Conservation (phyloP, 2,329 filamentous ascomycete genomes). For the Claviceps sp. region DNA sequence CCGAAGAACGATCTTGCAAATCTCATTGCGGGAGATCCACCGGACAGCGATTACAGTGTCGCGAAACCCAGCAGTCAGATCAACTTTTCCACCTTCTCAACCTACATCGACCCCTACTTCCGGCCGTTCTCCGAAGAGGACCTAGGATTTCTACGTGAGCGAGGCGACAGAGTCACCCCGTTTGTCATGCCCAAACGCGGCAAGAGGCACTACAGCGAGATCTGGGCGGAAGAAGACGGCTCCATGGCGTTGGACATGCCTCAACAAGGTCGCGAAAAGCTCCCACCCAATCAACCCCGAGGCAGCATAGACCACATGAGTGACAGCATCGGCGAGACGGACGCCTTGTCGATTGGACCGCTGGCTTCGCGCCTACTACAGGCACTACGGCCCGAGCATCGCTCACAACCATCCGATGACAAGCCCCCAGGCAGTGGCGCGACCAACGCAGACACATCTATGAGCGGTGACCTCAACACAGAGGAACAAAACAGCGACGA, state of each 20-base stretch:
- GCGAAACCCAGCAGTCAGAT: conserved; percentile 91
- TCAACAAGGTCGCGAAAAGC: conserved; percentile 46
- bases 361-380: conserved; percentile 71
- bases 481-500: conserved; percentile 22
- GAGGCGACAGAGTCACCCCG: conserved; percentile 69
- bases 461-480: conserved; percentile 34
- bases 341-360: conserved; percentile 79
- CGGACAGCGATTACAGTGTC: conserved; percentile 90
- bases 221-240: conserved; percentile 92
- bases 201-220: conserved; percentile 72
- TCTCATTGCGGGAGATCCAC: conserved; percentile 75
- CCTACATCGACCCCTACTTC: conserved; percentile 85
- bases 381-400: conserved; percentile 65
- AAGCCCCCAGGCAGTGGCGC: conserved; percentile 39
- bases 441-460: conserved; percentile 39
- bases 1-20: conserved; percentile 70
- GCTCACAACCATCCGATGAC: conserved; percentile 41
- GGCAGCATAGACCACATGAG: conserved; percentile 78
- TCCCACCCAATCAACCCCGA: conserved; percentile 68
- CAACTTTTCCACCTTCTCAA: conserved; percentile 83
- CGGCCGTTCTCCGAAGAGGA: conserved; percentile 86
- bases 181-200: conserved; percentile 81
- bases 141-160: conserved; percentile 79
- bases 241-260: conserved; percentile 58
- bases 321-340: conserved; percentile 76